A percentile compares a stretch with the other conserved stretches of the same genome.
Conservation (phyloP, 2,329 filamentous ascomycete species). For the Stagonosporopsis rhizophila region DNA sequence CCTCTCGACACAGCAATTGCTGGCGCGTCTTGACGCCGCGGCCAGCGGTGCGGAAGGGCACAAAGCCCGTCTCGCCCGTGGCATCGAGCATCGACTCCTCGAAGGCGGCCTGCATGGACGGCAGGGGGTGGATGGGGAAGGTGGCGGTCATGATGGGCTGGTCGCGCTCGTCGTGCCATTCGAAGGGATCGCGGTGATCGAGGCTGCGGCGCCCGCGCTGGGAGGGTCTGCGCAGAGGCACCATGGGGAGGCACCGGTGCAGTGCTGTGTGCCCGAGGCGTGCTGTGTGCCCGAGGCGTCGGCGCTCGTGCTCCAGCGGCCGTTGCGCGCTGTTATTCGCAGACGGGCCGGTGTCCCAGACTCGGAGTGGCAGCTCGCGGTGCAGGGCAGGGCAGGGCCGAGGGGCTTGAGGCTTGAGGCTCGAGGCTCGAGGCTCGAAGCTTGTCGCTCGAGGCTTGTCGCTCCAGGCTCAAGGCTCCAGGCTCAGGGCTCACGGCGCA, state of each 20-base stretch:
- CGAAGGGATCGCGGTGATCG: constrained; percentile 34
- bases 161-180: constrained; percentile 45
- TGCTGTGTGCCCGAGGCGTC: constrained; percentile 12
- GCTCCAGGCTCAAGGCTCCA: too few species aligned
- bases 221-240: constrained; percentile 32
- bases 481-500: too few species aligned
- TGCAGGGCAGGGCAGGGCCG: background rate
- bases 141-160: constrained; percentile 44
- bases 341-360: constrained; percentile 29
- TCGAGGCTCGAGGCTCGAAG: too few species aligned
- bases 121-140: constrained; percentile 72
- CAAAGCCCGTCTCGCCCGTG: constrained; percentile 50
- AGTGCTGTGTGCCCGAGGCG: too few species aligned
- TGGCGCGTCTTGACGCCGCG: constrained; percentile 45
- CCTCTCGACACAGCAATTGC: constrained; percentile 60
- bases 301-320: constrained; percentile 24
- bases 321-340: constrained; percentile 33
- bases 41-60: constrained; percentile 52
- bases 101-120: constrained; percentile 80
- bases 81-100: constrained; percentile 81
- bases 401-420: too few species aligned
- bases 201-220: constrained; percentile 30
- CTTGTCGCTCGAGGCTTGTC: too few species aligned
- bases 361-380: constrained; percentile 26
- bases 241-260: constrained; percentile 35